phyloP scores from a whole-genome alignment of 2,329 filamentous ascomycete genomes.

The Fusarium sp. region DNA sequence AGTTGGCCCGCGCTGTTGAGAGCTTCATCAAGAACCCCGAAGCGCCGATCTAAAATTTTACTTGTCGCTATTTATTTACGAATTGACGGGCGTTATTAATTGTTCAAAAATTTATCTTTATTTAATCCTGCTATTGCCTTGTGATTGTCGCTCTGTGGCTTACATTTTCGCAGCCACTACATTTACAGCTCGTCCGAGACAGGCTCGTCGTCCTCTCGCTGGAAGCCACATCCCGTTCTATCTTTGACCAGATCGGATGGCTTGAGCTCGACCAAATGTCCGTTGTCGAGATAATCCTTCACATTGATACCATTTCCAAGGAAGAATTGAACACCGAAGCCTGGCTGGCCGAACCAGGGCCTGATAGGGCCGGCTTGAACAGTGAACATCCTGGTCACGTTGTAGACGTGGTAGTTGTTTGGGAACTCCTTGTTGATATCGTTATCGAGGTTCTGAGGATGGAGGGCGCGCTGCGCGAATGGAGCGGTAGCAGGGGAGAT shows the following conservation, averaged over 20 bases:
- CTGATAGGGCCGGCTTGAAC: constrained; percentile 27
- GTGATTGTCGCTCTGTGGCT: neutral
- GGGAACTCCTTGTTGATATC: constrained; percentile 13
- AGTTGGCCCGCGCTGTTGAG: constrained; percentile 37
- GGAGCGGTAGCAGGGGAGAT: constrained; percentile 31
- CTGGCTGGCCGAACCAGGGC: constrained; percentile 32
- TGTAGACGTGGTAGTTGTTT: constrained; percentile 31
- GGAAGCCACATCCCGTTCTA: constrained; percentile 18
- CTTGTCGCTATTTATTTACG: neutral
- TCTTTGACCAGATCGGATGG: neutral
- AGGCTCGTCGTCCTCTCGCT: neutral
- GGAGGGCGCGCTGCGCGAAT: constrained; percentile 22
- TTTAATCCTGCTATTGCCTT: neutral
- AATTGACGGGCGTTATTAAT: neutral
- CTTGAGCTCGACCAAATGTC: neutral
- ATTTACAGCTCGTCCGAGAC: neutral
- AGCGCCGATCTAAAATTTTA: constrained; percentile 7
- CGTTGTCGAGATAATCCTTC: constrained; percentile 10
- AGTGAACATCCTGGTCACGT: constrained; percentile 10
- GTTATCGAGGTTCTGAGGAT: constrained; percentile 22
- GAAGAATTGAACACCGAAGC: constrained; percentile 29
- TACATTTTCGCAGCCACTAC: neutral
- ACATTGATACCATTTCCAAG: constrained; percentile 13
- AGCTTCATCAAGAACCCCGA: constrained; percentile 28
- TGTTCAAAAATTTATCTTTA: neutral